phyloP scores from a whole-genome alignment of 805 yeast species.

The Sugiyamaella chiloensis region DNA sequence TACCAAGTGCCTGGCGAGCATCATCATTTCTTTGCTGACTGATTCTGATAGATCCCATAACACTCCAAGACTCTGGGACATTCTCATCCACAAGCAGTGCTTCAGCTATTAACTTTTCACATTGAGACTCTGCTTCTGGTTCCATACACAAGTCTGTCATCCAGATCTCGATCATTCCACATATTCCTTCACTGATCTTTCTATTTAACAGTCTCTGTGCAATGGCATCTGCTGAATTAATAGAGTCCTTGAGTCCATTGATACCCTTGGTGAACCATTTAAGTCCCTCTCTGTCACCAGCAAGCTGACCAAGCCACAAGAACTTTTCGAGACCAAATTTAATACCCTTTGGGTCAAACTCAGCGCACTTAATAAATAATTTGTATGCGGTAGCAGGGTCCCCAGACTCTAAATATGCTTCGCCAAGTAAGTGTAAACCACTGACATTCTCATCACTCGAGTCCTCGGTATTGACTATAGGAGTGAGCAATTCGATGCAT shows the following conservation, averaged over 20 bases:
- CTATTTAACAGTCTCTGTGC: constrained; percentile 28
- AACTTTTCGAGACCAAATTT: constrained; percentile 72
- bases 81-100: constrained; percentile 51
- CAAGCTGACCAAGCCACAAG: constrained; percentile 84
- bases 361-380: constrained; percentile 56
- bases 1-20: constrained; percentile 62
- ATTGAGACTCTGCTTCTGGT: constrained; percentile 75
- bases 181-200: constrained; percentile 70
- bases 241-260: constrained; percentile 44
- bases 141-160: constrained; percentile 98
- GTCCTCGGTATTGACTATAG: constrained; percentile 29
- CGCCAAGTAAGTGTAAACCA: constrained; percentile 52
- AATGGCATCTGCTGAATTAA: constrained; percentile 30
- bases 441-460: constrained; percentile 12
- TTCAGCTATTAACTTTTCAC: constrained; percentile 66
- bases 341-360: constrained; percentile 63
- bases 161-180: constrained; percentile 85
- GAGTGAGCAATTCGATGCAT: constrained; percentile 49
- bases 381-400: constrained; percentile 75
- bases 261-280: constrained; percentile 61
- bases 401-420: constrained; percentile 73
- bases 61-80: constrained; percentile 78
- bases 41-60: constrained; percentile 81
- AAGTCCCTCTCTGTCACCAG: constrained; percentile 78
- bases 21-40: constrained; percentile 77